Conservation (phyloP, 2,329 filamentous ascomycete species). For the Penicillium oxalicum region DNA sequence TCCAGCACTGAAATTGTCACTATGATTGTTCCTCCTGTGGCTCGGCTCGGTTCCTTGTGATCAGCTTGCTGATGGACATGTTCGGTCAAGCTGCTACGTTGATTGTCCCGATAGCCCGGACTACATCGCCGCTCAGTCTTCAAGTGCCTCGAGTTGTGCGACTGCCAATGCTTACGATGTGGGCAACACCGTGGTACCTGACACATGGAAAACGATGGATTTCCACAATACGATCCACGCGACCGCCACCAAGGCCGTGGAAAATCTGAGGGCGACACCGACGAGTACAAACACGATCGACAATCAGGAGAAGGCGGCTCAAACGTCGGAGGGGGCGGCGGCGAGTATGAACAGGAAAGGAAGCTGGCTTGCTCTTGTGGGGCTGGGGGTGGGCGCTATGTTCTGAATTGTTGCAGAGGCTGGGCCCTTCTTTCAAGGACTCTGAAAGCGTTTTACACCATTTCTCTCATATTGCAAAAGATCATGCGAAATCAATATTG, state of each 20-base stretch:
- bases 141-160: conserved; percentile 13
- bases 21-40: background rate
- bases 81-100: conserved; percentile 14
- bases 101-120: conserved; percentile 15
- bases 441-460: no score
- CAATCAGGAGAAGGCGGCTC: conserved; percentile 6
- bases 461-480: no score
- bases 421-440: background rate
- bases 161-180: conserved; percentile 19
- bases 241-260: conserved; percentile 6
- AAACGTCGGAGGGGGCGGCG: conserved; percentile 14
- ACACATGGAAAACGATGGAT: conserved; percentile 7
- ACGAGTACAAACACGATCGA: conserved; percentile 1
- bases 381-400: conserved; percentile 11
- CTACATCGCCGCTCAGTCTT: conserved; percentile 9
- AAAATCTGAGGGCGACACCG: conserved; percentile 1
- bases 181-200: conserved; percentile 11
- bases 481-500: background rate
- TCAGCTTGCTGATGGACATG: no score
- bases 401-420: background rate
- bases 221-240: background rate
- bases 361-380: conserved; percentile 13
- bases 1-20: background rate
- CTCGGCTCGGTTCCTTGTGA: no score
- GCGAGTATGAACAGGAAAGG: conserved; percentile 6